Percentiles rank a stretch among this genome's conserved stretches.
phyloP scores from a whole-genome alignment of 2,329 filamentous ascomycete species.

The Fonsecaea erecta region DNA sequence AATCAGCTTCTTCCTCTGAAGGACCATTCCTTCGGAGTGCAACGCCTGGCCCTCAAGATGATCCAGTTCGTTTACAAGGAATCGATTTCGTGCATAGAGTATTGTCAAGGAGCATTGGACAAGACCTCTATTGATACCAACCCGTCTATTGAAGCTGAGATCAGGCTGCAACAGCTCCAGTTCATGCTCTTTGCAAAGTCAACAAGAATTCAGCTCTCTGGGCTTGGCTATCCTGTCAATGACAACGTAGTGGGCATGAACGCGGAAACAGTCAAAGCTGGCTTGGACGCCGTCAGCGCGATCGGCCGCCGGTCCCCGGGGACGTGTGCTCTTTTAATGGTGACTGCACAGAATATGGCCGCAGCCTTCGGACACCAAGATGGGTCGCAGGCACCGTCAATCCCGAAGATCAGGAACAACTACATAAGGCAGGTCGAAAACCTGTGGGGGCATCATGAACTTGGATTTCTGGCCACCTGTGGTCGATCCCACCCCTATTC shows the following conservation, averaged over 20 bases:
- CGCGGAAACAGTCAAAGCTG: neutral
- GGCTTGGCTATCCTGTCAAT: neutral
- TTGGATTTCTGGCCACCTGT: slow-evolving; percentile 25
- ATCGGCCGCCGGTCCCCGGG: neutral
- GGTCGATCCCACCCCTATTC: slow-evolving; percentile 30
- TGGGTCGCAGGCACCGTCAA: neutral
- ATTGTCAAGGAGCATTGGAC: slow-evolving; percentile 28
- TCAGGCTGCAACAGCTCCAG: slow-evolving; percentile 36
- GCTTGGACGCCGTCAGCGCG: neutral
- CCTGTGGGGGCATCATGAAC: slow-evolving; percentile 25
- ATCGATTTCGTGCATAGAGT: slow-evolving; percentile 23
- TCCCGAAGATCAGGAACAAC: slow-evolving; percentile 22
- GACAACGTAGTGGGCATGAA: neutral
- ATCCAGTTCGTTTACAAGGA: slow-evolving; percentile 28
- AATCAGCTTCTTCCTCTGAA: slow-evolving; percentile 26
- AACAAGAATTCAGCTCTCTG: neutral
- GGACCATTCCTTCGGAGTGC: slow-evolving; percentile 36
- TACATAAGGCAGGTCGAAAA: slow-evolving; percentile 23
- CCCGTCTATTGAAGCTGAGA: slow-evolving; percentile 38
- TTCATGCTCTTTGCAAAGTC: slow-evolving; percentile 30
- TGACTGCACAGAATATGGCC: slow-evolving; percentile 6
- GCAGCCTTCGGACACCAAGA: neutral
- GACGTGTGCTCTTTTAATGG: slow-evolving; percentile 1
- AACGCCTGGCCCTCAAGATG: slow-evolving; percentile 33
- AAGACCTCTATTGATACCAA: slow-evolving; percentile 21